Evolutionary conservation across 495 filamentous ascomycete genomes (phyloP).

Genomic region (Penicillium pancosmium): DNA sequence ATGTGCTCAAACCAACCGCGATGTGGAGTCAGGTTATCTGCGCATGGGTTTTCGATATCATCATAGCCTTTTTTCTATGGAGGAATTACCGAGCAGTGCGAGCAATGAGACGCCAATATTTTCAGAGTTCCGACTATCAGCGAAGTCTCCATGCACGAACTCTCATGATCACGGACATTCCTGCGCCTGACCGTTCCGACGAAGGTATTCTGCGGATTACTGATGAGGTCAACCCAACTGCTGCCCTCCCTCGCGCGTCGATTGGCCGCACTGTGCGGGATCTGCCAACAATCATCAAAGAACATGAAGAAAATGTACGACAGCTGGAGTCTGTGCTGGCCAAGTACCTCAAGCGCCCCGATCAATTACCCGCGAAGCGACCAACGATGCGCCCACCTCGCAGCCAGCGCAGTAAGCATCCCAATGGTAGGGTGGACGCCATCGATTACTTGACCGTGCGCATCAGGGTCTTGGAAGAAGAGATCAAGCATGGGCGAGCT

Average conservation of each 20-base stretch:
- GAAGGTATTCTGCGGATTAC: slow-evolving; percentile 83
- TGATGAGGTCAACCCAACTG: slow-evolving; percentile 72
- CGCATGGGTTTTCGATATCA: slow-evolving; percentile 76
- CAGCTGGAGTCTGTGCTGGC: slow-evolving; percentile 81
- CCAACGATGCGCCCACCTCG: slow-evolving; percentile 79
- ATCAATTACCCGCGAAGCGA: slow-evolving; percentile 75
- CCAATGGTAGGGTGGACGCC: slow-evolving; percentile 71
- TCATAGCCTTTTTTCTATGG: slow-evolving; percentile 83
- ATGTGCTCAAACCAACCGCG: slow-evolving; percentile 39
- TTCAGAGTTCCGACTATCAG: slow-evolving; percentile 87
- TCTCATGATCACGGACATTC: slow-evolving; percentile 89
- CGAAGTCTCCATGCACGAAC: slow-evolving; percentile 86
- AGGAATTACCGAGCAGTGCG: slow-evolving; percentile 79
- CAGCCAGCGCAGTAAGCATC: slow-evolving; percentile 55
- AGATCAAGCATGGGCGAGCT: slow-evolving; percentile 80
- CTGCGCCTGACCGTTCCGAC: slow-evolving; percentile 69
- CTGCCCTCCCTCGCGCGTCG: slow-evolving; percentile 73
- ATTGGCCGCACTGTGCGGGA: slow-evolving; percentile 92
- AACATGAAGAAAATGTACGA: slow-evolving; percentile 80
- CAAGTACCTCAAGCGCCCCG: slow-evolving; percentile 86
- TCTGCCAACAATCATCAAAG: slow-evolving; percentile 77
- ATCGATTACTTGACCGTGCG: slow-evolving; percentile 90
- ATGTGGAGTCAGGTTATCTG: slow-evolving; percentile 82
- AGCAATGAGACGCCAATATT: slow-evolving; percentile 73
- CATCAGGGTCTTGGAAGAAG: slow-evolving; percentile 77